Evolutionary conservation across 768 basidiomycete genomes (phyloP).

Genomic region (Chalciporus pseudorubinellus): DNA sequence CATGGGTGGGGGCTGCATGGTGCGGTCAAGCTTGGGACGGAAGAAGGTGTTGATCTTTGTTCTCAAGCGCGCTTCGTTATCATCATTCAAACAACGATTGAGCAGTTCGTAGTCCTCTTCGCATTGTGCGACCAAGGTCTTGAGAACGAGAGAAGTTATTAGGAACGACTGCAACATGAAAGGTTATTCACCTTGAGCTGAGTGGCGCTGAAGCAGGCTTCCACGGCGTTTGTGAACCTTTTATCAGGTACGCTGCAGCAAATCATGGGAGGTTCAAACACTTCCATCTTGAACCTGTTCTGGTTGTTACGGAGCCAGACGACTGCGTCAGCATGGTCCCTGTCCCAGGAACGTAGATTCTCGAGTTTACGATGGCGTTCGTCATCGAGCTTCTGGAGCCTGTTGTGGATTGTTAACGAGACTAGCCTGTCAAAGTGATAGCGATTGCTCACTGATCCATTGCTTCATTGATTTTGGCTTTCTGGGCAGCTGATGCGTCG

Average conservation of each 20-base stretch:
- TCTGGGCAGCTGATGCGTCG: slow-evolving; percentile 34
- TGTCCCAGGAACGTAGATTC: slow-evolving; percentile 51
- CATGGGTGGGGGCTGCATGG: slow-evolving; percentile 53
- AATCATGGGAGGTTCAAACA: slow-evolving; percentile 85
- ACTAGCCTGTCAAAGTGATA: no score
- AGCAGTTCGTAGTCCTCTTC: slow-evolving; percentile 77
- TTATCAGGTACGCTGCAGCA: slow-evolving; percentile 65
- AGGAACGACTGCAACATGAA: background rate
- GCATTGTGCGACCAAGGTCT: slow-evolving; percentile 87
- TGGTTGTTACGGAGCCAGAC: slow-evolving; percentile 70
- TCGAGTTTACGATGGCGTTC: slow-evolving; percentile 58
- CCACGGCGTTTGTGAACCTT: slow-evolving; percentile 64
- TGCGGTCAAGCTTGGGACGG: slow-evolving; percentile 41
- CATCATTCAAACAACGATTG: slow-evolving; percentile 67
- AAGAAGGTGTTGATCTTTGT: slow-evolving; percentile 67
- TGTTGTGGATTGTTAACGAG: slow-evolving; percentile 22
- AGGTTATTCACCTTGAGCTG: slow-evolving; percentile 58
- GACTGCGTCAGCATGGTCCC: slow-evolving; percentile 60
- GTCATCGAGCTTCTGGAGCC: slow-evolving; percentile 54
- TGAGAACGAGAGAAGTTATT: background rate
- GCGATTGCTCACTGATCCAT: slow-evolving; percentile 26
- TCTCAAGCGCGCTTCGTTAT: slow-evolving; percentile 48
- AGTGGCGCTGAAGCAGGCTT: slow-evolving; percentile 59
- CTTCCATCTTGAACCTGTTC: slow-evolving; percentile 67
- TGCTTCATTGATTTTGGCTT: slow-evolving; percentile 31